Conservation (phyloP, 495 filamentous ascomycete species). For the Oleoguttula mirabilis region DNA sequence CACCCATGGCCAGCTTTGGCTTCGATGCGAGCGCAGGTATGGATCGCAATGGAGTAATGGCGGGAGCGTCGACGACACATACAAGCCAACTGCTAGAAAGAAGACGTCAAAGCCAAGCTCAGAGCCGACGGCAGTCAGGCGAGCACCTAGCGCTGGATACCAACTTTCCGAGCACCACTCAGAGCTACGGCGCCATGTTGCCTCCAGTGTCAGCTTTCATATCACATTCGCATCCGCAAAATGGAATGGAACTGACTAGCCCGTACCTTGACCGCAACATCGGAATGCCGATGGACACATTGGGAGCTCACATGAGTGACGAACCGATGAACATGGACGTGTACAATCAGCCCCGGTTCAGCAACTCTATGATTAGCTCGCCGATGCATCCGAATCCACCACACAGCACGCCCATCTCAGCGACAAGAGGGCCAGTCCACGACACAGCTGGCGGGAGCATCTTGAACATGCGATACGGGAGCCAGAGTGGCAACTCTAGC, state of each 20-base stretch:
- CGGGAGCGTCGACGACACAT: conserved; percentile 5
- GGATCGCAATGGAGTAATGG: conserved; percentile 19
- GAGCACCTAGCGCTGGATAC: conserved; percentile 25
- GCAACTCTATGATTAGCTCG: conserved; percentile 23
- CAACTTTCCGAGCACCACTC: conserved; percentile 19
- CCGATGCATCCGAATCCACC: conserved; percentile 20
- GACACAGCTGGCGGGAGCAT: conserved; percentile 11
- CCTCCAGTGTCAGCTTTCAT: conserved; percentile 25
- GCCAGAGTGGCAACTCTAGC: neutral
- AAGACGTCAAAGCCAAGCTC: conserved; percentile 6
- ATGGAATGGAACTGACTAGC: conserved; percentile 23
- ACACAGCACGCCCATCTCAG: neutral
- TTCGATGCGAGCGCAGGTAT: conserved; percentile 18
- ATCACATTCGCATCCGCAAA: conserved; percentile 24
- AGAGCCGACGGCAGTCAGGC: conserved; percentile 12
- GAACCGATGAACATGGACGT: conserved; percentile 22
- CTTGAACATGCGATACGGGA: conserved; percentile 11
- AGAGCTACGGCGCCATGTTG: conserved; percentile 20
- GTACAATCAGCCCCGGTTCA: conserved; percentile 23
- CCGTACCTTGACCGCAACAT: conserved; percentile 22
- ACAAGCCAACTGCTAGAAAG: no score
- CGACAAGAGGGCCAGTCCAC: conserved; percentile 2
- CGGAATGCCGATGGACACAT: conserved; percentile 25
- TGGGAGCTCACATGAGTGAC: conserved; percentile 6
- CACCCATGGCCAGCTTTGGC: conserved; percentile 22